Evolutionary conservation across 495 filamentous ascomycete genomes (phyloP).

Genomic region (Cetradonia linearis): DNA sequence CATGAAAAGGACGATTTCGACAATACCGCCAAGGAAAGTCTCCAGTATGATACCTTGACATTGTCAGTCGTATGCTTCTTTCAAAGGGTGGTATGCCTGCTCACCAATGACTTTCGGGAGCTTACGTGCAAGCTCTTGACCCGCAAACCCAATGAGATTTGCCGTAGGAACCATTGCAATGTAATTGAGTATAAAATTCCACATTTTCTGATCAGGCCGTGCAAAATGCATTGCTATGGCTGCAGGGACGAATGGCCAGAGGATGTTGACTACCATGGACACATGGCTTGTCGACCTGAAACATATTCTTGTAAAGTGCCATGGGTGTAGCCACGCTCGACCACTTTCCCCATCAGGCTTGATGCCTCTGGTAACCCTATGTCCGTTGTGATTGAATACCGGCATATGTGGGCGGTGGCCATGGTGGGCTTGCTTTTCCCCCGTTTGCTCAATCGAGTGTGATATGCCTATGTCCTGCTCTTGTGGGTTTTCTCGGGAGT

Average conservation of each 20-base stretch:
- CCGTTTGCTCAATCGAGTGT: not conserved
- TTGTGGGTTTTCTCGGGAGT: not conserved
- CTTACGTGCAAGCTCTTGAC: conserved; percentile 70
- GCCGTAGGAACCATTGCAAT: conserved; percentile 81
- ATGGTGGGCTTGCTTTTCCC: conserved; percentile 15
- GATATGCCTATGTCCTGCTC: conserved; percentile 14
- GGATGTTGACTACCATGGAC: conserved; percentile 50
- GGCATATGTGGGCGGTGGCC: conserved; percentile 19
- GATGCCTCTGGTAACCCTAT: conserved; percentile 37
- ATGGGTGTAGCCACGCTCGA: conserved; percentile 48
- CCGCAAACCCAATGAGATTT: conserved; percentile 78
- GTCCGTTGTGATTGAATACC: conserved; percentile 34
- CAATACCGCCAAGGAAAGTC: conserved; percentile 63
- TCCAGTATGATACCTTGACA: conserved; percentile 52
- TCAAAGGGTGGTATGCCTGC: not conserved
- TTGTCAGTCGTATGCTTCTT: not conserved
- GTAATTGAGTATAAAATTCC: conserved; percentile 62
- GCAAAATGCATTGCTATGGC: conserved; percentile 57
- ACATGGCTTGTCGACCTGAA: conserved; percentile 47
- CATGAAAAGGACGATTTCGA: conserved; percentile 79
- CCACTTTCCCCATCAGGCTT: conserved; percentile 56
- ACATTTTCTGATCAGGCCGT: conserved; percentile 48
- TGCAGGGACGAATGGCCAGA: conserved; percentile 67
- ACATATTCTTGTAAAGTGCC: conserved; percentile 50
- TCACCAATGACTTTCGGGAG: conserved; percentile 62